Percentiles rank a stretch among this genome's conserved stretches.
Evolutionary conservation across 257 asterid species (phyloP).

Genomic region (Solanum tarapatanum): DNA sequence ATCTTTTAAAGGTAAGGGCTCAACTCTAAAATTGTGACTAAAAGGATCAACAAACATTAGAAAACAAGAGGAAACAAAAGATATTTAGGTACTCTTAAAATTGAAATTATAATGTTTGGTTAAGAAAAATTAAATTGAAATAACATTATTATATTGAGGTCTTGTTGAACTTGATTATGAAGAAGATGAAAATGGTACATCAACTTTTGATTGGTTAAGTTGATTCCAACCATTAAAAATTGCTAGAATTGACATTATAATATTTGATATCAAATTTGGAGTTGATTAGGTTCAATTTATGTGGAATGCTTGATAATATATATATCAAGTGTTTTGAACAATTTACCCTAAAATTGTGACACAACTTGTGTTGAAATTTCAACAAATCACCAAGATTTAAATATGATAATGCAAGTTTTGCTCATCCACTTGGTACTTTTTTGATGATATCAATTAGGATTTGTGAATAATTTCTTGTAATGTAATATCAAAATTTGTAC

Average conservation of each 20-base stretch:
- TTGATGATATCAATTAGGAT: not conserved
- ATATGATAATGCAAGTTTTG: rapidly evolving
- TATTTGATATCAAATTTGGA: not conserved
- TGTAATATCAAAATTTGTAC: not conserved
- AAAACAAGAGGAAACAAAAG: not conserved
- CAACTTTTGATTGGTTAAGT: not conserved
- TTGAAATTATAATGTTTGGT: not conserved
- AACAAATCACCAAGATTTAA: rapidly evolving
- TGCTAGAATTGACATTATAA: not conserved
- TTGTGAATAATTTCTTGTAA: not conserved
- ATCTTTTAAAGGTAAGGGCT: not conserved
- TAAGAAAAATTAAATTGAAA: not conserved
- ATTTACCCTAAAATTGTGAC: not conserved
- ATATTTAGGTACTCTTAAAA: not conserved
- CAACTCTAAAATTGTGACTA: not conserved
- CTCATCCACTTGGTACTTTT: not conserved
- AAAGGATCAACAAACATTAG: not conserved
- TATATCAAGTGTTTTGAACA: not conserved
- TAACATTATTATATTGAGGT: not conserved
- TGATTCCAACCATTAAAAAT: not conserved
- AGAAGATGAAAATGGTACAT: not conserved
- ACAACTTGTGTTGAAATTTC: not conserved
- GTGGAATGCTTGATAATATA: not conserved
- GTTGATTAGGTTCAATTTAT: not conserved
- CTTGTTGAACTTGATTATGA: not conserved